Evolutionary conservation across 169 alveolate genomes (phyloP), one percentile per base, ranked within the genome.

Genomic region (Plasmodium vinckei): DNA sequence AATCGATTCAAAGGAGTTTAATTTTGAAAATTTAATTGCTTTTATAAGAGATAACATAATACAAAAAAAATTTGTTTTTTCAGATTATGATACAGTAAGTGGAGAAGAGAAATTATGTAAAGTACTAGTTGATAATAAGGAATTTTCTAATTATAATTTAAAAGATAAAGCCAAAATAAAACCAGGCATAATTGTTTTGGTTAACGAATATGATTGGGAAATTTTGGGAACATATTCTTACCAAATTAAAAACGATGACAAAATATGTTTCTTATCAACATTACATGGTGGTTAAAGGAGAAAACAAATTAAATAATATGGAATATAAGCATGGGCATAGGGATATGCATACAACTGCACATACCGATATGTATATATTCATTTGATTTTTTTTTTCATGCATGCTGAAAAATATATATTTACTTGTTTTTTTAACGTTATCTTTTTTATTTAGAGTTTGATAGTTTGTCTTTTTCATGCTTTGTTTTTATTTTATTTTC

Each of bases 181-280:
- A 71, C 98, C 99, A 2, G 99, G 99, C 19, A 96, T 98, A 61
- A 88, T 98, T 19, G 99, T 98, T 23, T 92, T 98, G 72, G 95
- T 97, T 19, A 97, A 98, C 91, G 98, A 98, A 87, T 94, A 96
- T 21, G 99, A 98, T 84, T 98, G 99, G 99, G 99, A 98, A 88
- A 92, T 98, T 27, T 92, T 94, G 46, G 99, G 97, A 12, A 95
- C 96, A 10, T 97, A 93, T 53, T 87, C 95, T 49, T 95, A 95
- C 54, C 75, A 70, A 47, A 59, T 98, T 33, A 87, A 94, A 79
- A 91, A 96, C 71, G 93, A 92, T 57, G 98, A 96, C 84, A 89
- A 79, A 60, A 92, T 97, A 23, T 92, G 98, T 15, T 97, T 98
- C 71, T 96, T 98, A n/a, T 95, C 98, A n/a, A 97, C 99, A n/a